These are phyloP conservation scores for Fusarium robinianum DNA, from an alignment of 2,329 filamentous ascomycete species.

Conservation along the genomic window DNA sequence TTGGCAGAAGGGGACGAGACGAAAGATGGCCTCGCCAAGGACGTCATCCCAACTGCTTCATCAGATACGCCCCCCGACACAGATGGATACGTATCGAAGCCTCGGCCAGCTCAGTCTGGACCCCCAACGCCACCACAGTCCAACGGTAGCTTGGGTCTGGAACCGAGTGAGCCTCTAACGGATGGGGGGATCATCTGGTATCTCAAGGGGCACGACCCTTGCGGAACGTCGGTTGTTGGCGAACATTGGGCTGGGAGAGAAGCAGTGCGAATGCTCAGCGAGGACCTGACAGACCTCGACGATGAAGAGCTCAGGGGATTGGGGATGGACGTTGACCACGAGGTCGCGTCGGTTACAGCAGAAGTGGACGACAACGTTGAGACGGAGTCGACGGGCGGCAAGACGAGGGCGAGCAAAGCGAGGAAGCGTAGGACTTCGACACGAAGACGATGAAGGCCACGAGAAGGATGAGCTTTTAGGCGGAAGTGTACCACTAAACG, in stretches of 20 bases:
- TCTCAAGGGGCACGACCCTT: slow-evolving; percentile 75
- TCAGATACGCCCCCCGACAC: slow-evolving; percentile 54
- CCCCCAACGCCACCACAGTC: slow-evolving; percentile 72
- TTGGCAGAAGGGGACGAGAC: slow-evolving; percentile 36
- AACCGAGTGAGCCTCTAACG: slow-evolving; percentile 59
- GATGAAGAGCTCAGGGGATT: slow-evolving; percentile 84
- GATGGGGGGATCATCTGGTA: slow-evolving; percentile 89
- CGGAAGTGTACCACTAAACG: slow-evolving; percentile 22
- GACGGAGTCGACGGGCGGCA: slow-evolving; percentile 25
- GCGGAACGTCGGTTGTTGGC: slow-evolving; percentile 78
- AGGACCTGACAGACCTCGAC: slow-evolving; percentile 89
- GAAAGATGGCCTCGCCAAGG: slow-evolving; percentile 31
- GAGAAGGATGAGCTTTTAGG: slow-evolving; percentile 1
- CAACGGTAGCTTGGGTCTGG: slow-evolving; percentile 59
- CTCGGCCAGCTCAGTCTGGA: slow-evolving; percentile 40
- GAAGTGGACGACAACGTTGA: slow-evolving; percentile 35
- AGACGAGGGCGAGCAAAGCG: slow-evolving; percentile 38
- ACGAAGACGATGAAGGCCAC: slow-evolving; percentile 39
- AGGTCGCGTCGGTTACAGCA: slow-evolving; percentile 35
- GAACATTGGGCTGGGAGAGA: slow-evolving; percentile 70
- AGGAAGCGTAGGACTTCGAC: slow-evolving; percentile 44
- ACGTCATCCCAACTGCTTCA: slow-evolving; percentile 30
- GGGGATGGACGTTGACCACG: slow-evolving; percentile 57
- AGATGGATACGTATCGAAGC: slow-evolving; percentile 49
- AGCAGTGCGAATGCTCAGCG: slow-evolving; percentile 70